Base-by-base conservation (phyloP, 805 yeast genomes). In the Starmerella etchellsii region DNA sequence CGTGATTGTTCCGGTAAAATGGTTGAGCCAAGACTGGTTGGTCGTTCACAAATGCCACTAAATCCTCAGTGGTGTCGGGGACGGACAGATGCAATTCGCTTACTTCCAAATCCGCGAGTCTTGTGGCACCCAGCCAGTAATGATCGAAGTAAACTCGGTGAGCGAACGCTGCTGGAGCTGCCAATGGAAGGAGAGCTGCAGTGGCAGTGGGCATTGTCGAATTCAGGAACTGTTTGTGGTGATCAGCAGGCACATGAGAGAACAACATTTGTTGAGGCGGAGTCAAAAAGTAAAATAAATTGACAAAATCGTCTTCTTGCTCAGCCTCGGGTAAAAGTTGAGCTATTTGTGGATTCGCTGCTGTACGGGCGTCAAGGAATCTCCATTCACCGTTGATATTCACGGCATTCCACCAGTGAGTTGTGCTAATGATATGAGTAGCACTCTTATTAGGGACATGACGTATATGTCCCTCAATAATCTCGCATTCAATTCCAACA, bases 381-480 rank as follows among this genome's bases (percentile, higher is more conserved):
- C 88, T 66, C 74, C 87, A 85, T 55, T 81, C 80, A 30, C 77
- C 76, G 44, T 82, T 78, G 14, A 85, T 60, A 27, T 79, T 58
- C 1, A 85, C 76, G 1, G 94, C 75, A 41, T 84, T 69, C 98
- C 98, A 91, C 41, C 81, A 74, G 60, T 91, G 98, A 48, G 67
- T 70, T 1, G 53, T 43, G n/a, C 59, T 59, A 10, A 50, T 50
- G 10, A 46, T 32, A 8, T 21, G 16, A 44, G 66, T 72, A 40
- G 70, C 76, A 46, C 76, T 76, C 25, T 23, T 7, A 7, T 10
- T 7, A 10, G 7, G 10, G 8, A 95, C 94, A 21, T 76, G 72
- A 55, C 87, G 83, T 62, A 87, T 69, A 54, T 81, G 81, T 3
- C 98, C 98, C 21, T 76, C 63, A 2, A 91, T 75, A 1, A 84